Evolutionary conservation across 768 basidiomycete genomes (phyloP).

Genomic region (Gloeopeniophorella convolvens): DNA sequence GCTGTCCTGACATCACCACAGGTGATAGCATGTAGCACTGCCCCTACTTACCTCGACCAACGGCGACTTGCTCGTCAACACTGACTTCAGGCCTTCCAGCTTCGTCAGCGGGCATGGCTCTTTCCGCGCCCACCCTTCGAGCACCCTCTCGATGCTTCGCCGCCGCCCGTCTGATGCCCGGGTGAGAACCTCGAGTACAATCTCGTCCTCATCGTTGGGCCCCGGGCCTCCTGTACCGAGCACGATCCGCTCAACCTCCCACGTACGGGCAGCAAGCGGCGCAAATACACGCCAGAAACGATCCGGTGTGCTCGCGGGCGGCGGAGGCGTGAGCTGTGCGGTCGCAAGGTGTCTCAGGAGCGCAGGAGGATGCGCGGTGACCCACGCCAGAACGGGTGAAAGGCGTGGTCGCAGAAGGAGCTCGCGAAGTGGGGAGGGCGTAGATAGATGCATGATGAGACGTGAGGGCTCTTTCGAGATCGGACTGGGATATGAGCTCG

Average conservation of each 20-base stretch:
- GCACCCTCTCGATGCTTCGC: conserved; percentile 48
- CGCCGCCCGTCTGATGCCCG: conserved; percentile 41
- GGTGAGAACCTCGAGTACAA: conserved; percentile 56
- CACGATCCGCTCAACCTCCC: conserved; percentile 55
- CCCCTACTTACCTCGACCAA: no score
- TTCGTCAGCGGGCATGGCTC: conserved; percentile 42
- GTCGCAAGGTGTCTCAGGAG: conserved; percentile 63
- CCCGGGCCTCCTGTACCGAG: conserved; percentile 49
- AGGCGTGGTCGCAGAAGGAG: conserved; percentile 56
- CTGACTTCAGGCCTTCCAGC: conserved; percentile 45
- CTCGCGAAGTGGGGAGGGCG: conserved; percentile 43
- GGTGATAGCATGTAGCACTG: no score
- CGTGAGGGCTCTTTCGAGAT: conserved; percentile 42
- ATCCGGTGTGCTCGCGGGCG: conserved; percentile 48
- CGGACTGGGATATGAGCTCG: not conserved
- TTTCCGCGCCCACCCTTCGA: conserved; percentile 55
- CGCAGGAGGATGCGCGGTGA: conserved; percentile 63
- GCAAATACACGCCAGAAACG: conserved; percentile 81
- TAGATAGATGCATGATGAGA: conserved; percentile 51
- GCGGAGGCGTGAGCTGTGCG: conserved; percentile 67
- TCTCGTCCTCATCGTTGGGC: conserved; percentile 41
- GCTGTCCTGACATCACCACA: conserved; percentile 6
- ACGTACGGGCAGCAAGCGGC: conserved; percentile 54
- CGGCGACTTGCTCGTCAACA: conserved; percentile 43
- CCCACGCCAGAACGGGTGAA: conserved; percentile 54